These are phyloP conservation scores for Didymella sp. DNA, from an alignment of 2,329 filamentous ascomycete genomes.

Conservation along the genomic window DNA sequence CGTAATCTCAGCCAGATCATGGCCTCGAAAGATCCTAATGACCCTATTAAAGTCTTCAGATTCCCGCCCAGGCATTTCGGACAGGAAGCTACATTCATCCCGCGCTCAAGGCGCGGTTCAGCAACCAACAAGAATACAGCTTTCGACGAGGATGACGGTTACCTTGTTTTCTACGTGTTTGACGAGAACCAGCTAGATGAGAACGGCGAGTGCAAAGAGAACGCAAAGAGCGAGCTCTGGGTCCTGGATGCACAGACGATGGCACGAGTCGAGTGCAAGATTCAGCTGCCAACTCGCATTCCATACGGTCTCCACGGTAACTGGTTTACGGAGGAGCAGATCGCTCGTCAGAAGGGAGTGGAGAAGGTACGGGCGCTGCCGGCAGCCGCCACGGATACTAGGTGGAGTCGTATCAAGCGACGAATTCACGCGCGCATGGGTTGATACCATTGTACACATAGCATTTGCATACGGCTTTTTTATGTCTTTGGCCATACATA, in stretches of 20 bases:
- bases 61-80: constrained; percentile 68
- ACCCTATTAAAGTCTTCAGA: constrained; percentile 67
- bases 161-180: constrained; percentile 72
- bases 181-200: constrained; percentile 70
- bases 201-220: constrained; percentile 53
- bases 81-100: constrained; percentile 72
- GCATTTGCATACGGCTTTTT: neutral
- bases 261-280: constrained; percentile 64
- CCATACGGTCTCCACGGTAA: constrained; percentile 68
- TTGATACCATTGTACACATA: constrained; percentile 5
- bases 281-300: constrained; percentile 69
- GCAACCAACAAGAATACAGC: constrained; percentile 5
- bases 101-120: constrained; percentile 37
- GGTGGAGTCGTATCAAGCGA: constrained; percentile 21
- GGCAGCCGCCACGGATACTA: constrained; percentile 13
- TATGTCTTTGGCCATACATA: neutral
- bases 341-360: constrained; percentile 39
- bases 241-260: constrained; percentile 70
- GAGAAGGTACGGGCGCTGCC: constrained; percentile 31
- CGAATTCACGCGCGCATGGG: constrained; percentile 23
- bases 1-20: constrained; percentile 63
- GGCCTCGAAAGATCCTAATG: constrained; percentile 48
- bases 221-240: constrained; percentile 68
- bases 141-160: constrained; percentile 68
- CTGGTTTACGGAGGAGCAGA: constrained; percentile 49